phyloP scores from a whole-genome alignment of 2,329 filamentous ascomycete genomes.

The Colletotrichum tofieldiae region DNA sequence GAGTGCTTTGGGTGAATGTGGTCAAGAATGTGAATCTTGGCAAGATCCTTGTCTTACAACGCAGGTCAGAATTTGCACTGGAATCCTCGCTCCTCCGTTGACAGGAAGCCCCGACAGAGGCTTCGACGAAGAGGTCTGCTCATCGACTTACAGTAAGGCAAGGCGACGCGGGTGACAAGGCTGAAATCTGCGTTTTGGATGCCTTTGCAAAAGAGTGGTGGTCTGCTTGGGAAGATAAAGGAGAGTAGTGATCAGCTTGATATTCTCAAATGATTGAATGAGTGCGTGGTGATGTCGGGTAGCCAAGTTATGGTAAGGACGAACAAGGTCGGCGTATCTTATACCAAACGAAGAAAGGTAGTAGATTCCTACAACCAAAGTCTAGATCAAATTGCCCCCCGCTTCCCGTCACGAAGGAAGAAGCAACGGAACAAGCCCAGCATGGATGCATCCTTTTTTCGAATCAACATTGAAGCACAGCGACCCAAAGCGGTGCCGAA shows the following conservation, averaged over 20 bases:
- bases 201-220: slow-evolving; percentile 1
- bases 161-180: neutral
- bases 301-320: neutral
- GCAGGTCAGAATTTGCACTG: neutral
- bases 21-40: slow-evolving; percentile 6
- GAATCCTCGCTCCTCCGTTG: neutral
- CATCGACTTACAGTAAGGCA: neutral
- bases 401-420: neutral
- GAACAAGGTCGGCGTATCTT: slow-evolving; percentile 1
- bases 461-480: neutral
- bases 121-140: neutral
- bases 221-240: neutral
- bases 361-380: neutral
- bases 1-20: neutral
- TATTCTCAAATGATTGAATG: neutral
- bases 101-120: neutral
- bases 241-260: neutral
- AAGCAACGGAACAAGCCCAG: neutral
- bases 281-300: neutral
- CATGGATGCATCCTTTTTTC: neutral
- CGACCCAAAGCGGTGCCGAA: neutral
- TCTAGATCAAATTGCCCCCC: neutral
- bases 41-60: neutral
- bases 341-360: neutral
- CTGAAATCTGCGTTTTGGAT: neutral